phyloP scores from a whole-genome alignment of 73 alveolate genomes.

The Urostyla sp. region DNA sequence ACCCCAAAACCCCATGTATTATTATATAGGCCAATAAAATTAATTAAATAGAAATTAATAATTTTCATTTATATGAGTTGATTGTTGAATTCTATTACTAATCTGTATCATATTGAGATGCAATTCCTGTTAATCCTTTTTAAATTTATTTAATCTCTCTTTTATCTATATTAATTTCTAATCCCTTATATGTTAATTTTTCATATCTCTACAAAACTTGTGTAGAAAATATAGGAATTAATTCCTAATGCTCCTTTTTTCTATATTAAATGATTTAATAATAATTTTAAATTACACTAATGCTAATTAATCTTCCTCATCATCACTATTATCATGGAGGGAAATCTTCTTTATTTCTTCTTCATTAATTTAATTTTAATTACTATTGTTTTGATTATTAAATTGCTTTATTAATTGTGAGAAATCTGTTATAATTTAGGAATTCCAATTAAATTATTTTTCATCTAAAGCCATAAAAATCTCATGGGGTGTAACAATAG shows the following conservation, averaged over 20 bases:
- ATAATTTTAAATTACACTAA: not conserved
- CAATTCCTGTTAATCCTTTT: conserved; percentile 47
- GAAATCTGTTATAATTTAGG: conserved; percentile 57
- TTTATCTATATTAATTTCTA: not conserved
- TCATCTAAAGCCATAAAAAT: conserved; percentile 61
- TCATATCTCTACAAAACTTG: conserved; percentile 32
- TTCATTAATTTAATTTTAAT: not conserved
- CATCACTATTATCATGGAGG: not conserved
- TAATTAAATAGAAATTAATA: too few relatives aligned
- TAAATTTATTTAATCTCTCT: not conserved
- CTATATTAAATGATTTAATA: not conserved
- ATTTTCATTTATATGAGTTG: not conserved
- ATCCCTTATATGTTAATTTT: conserved; percentile 30
- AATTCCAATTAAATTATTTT: conserved; percentile 35
- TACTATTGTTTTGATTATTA: not conserved
- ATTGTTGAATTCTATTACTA: not conserved
- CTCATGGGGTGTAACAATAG: conserved; percentile 71
- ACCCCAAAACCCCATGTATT: not conserved
- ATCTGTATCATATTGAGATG: not conserved
- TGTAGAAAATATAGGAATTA: conserved; percentile 47
- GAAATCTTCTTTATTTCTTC: not conserved
- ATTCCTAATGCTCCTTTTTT: conserved; percentile 51
- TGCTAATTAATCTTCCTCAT: conserved; percentile 34
- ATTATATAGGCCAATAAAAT: too few relatives aligned
- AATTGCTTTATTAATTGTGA: not conserved